Evolutionary conservation across 2,329 filamentous ascomycete species (phyloP).

Genomic region (Coniochaeta sp.): DNA sequence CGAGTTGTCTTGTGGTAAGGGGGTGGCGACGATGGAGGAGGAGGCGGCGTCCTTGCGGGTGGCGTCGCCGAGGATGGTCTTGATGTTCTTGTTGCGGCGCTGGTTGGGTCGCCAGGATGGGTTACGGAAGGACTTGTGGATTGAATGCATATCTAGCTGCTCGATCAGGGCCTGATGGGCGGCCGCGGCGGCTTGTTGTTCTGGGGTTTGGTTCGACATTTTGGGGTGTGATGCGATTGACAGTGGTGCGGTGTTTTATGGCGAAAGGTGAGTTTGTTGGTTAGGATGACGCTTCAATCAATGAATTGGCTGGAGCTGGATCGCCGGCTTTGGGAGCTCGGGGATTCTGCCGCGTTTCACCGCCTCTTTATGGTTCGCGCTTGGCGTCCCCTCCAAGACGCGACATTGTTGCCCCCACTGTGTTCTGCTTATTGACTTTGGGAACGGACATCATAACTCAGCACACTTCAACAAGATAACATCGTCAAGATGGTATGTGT

Average conservation of each 20-base stretch:
- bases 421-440: neutral
- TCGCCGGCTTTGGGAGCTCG: conserved; percentile 3
- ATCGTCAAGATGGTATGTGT: neutral
- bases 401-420: neutral
- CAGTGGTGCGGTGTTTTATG: neutral
- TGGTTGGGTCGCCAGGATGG: conserved; percentile 84
- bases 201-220: conserved; percentile 34
- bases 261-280: neutral
- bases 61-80: conserved; percentile 87
- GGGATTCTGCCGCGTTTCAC: conserved; percentile 27
- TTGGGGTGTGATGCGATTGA: too few relatives aligned
- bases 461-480: too few relatives aligned
- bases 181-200: conserved; percentile 70
- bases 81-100: conserved; percentile 98
- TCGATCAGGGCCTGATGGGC: conserved; percentile 83
- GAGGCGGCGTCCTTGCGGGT: conserved; percentile 69
- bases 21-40: conserved; percentile 66
- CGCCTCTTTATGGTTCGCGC: conserved; percentile 13
- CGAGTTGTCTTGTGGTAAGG: conserved; percentile 56
- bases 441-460: too few relatives aligned
- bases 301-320: too few relatives aligned
- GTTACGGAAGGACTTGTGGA: conserved; percentile 86
- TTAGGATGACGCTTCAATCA: too few relatives aligned
- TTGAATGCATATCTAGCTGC: conserved; percentile 80
- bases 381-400: neutral